Percentiles rank a stretch among this genome's conserved stretches.
These are phyloP conservation scores for Paxillus ammoniavirescens DNA, from an alignment of 768 basidiomycete genomes.

Conservation along the genomic window DNA sequence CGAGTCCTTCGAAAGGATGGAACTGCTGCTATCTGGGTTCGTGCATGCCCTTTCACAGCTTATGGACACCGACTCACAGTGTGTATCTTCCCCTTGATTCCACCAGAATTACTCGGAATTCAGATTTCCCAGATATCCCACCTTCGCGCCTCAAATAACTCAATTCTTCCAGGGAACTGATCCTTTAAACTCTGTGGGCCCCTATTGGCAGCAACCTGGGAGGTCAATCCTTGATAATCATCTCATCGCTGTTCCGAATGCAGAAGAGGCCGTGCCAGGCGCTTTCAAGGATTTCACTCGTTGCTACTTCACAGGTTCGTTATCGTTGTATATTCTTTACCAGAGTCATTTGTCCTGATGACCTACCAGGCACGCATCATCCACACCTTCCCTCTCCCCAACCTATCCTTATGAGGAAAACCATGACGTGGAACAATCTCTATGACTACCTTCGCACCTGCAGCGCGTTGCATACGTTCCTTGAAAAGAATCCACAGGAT, in stretches of 20 bases:
- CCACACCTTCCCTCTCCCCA: constrained; percentile 34
- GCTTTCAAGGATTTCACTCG: constrained; percentile 45
- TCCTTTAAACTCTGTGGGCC: constrained; percentile 54
- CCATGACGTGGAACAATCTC: constrained; percentile 64
- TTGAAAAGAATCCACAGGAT: constrained; percentile 64
- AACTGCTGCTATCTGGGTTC: constrained; percentile 72
- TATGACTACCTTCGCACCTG: constrained; percentile 68
- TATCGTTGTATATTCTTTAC: neutral
- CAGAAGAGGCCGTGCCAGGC: constrained; percentile 31
- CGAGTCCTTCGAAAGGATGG: constrained; percentile 60
- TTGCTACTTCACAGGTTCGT: constrained; percentile 58
- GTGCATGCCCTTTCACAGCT: constrained; percentile 12
- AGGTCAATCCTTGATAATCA: constrained; percentile 71
- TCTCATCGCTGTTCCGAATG: constrained; percentile 66
- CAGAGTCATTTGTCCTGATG: constrained; percentile 7
- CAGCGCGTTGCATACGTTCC: constrained; percentile 68
- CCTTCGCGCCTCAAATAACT: constrained; percentile 56
- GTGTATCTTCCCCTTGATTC: neutral
- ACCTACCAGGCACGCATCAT: constrained; percentile 38
- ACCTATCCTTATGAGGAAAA: constrained; percentile 54
- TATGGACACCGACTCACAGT: neutral
- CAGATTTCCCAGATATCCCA: constrained; percentile 59
- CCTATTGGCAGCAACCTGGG: constrained; percentile 81
- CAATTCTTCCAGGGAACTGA: constrained; percentile 62
- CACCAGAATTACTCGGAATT: constrained; percentile 67